Percentiles rank a stretch among this genome's conserved stretches.
These are phyloP conservation scores for Backusella australiensis DNA, from an alignment of 192 early-diverging fungal species.

Conservation along the genomic window DNA sequence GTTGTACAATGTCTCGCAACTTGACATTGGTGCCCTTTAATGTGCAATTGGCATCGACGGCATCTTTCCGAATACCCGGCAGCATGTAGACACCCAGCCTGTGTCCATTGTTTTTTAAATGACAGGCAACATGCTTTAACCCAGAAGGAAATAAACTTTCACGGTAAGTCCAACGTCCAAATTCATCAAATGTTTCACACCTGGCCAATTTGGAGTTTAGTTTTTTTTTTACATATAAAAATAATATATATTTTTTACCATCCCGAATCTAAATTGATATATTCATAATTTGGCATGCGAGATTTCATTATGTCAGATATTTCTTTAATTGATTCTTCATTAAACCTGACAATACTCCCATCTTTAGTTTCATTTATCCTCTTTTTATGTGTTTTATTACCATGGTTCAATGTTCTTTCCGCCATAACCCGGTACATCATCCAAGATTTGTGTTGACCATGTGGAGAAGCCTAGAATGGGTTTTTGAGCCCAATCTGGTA, in stretches of 20 bases:
- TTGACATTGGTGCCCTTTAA: background rate
- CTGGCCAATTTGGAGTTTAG: background rate
- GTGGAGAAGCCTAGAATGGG: constrained; percentile 34
- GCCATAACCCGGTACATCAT: constrained; percentile 31
- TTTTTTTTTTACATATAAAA: background rate
- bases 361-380: background rate
- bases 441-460: constrained; percentile 37
- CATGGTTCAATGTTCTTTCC: constrained; percentile 26
- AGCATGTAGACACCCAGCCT: constrained; percentile 29
- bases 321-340: constrained; percentile 19
- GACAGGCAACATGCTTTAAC: background rate
- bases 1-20: background rate
- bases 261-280: constrained; percentile 36
- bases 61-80: constrained; percentile 30
- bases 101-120: constrained; percentile 24
- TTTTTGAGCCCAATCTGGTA: constrained; percentile 17
- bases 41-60: background rate
- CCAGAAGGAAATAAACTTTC: constrained; percentile 25
- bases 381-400: background rate
- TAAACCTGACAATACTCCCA: constrained; percentile 11
- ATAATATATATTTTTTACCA: constrained; percentile 2
- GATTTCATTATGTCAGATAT: constrained; percentile 27
- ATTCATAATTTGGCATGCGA: constrained; percentile 26
- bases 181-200: constrained; percentile 19
- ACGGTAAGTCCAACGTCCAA: constrained; percentile 27